phyloP scores from a whole-genome alignment of 306 rosid genomes.

The Leucaena leucocephala region DNA sequence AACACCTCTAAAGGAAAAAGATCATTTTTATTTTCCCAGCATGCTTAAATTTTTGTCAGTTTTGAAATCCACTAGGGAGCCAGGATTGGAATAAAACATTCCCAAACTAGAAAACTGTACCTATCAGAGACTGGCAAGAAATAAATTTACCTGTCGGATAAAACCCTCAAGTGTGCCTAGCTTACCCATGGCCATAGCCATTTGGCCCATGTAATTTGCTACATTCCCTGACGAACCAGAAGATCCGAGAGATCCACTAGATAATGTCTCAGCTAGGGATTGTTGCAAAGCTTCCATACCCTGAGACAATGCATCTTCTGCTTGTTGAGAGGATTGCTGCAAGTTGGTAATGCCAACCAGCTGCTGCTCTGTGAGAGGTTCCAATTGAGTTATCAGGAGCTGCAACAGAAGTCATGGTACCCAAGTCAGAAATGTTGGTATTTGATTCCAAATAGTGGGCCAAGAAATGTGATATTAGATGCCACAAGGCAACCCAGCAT shows the following conservation, averaged over 20 bases:
- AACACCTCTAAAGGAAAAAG: not conserved
- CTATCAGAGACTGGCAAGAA: slow-evolving; percentile 11
- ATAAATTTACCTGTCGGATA: slow-evolving; percentile 78
- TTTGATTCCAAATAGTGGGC: too few species aligned
- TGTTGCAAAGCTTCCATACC: slow-evolving; percentile 99
- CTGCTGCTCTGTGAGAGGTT: slow-evolving; percentile 97
- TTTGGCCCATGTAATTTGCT: slow-evolving; percentile 97
- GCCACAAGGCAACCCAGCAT: slow-evolving; percentile 20
- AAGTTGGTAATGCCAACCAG: slow-evolving; percentile 76
- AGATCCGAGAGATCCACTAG: slow-evolving; percentile 71
- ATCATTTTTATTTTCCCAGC: slow-evolving; percentile 1
- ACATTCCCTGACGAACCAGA: slow-evolving; percentile 89
- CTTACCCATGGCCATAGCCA: slow-evolving; percentile 99
- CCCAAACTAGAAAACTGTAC: slow-evolving; percentile 10
- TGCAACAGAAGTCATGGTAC: slow-evolving; percentile 45
- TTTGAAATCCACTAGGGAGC: slow-evolving; percentile 12
- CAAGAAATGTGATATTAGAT: not conserved
- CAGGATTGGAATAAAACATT: not conserved
- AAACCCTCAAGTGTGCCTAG: slow-evolving; percentile 92
- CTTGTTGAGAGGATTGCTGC: slow-evolving; percentile 97
- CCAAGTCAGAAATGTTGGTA: not conserved
- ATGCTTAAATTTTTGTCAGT: not conserved
- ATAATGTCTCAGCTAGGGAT: slow-evolving; percentile 86
- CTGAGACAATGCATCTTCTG: slow-evolving; percentile 97
- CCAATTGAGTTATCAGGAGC: slow-evolving; percentile 90